Evolutionary conservation across 768 basidiomycete genomes (phyloP), one percentile per base, ranked within the genome.

Genomic region (Suillus hirtellus): DNA sequence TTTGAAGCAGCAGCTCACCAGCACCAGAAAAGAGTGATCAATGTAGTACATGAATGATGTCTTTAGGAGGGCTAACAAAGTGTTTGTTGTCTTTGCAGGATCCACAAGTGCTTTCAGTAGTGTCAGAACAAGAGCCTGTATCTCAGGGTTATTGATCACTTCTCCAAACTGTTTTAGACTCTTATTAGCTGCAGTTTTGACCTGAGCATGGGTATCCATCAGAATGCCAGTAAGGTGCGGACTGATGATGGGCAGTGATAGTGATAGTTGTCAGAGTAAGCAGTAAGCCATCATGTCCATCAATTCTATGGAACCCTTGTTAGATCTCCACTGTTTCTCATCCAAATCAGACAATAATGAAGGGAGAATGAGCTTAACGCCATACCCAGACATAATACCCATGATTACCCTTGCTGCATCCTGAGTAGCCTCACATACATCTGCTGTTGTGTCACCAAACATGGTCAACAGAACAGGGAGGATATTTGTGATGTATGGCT

Each of bases 241-340:
- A 60, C 99, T 96, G 74, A 99, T 94, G 59, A 98, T 93, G 7
- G 96, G 96, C 3, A 99, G 82, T 0, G 96, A 99, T 21, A 95
- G 81, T 0, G 97, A 97, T 17, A 99, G 84, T 75, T 99, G 97
- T 44, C 88, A 86, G 2, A 96, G 97, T 9, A 96, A 95, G 73
- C 96, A 96, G 76, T 96, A 99, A 1, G 97, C 97, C 96, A 99
- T 99, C 84, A 95, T 92, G 27, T 97, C 97, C 64, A 99, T 79
- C 7, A 99, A 78, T 73, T 99, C 97, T 65, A 99, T 98, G 8
- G 96, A 96, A 2, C 96, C 97, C 75, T 93, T 93, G 79, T 99
- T 99, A 1, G 95, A 93, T 15, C 97, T 84, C 97, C 97, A 99
- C 71, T 99, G 96, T 72, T 96, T 98, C 75, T 99, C 97, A 68